phyloP scores from a whole-genome alignment of 1,284 basidiomycete genomes.

The Volvariella volvacea region DNA sequence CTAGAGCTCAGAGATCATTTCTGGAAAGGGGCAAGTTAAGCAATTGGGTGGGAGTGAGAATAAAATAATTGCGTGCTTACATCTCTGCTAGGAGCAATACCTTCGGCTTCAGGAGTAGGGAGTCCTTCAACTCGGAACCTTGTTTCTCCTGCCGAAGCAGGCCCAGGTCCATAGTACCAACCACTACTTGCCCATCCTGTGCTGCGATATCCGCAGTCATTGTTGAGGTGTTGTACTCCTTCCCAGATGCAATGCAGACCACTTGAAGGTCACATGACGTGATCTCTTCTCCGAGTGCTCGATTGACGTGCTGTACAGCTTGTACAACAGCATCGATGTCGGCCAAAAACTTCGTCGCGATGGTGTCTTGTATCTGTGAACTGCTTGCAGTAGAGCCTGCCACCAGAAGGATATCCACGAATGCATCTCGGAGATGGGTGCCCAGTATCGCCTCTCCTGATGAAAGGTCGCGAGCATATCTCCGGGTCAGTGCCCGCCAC shows the following conservation, averaged over 20 bases:
- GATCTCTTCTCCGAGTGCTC: constrained; percentile 6
- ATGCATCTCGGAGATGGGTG: constrained; percentile 26
- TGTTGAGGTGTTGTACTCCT: neutral
- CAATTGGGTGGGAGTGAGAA: neutral
- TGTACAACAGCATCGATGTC: neutral
- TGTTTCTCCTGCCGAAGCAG: neutral
- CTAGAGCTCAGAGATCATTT: too few relatives aligned
- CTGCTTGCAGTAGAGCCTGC: constrained; percentile 22
- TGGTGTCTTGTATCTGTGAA: too few relatives aligned
- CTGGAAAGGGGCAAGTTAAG: too few relatives aligned
- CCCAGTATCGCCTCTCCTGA: constrained; percentile 26
- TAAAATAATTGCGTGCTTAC: neutral
- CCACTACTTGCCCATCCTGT: neutral
- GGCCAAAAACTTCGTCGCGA: too few relatives aligned
- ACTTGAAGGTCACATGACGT: constrained; percentile 5
- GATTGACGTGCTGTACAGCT: constrained; percentile 13
- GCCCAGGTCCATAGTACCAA: neutral
- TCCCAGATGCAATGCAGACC: neutral
- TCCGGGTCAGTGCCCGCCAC: constrained; percentile 46
- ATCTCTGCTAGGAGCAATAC: neutral
- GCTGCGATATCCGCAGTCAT: neutral
- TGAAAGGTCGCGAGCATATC: constrained; percentile 32
- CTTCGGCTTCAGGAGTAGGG: neutral
- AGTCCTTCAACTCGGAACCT: neutral
- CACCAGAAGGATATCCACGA: constrained; percentile 37